Base-by-base conservation (phyloP, 2,329 filamentous ascomycete species). In the Nemania serpens region DNA sequence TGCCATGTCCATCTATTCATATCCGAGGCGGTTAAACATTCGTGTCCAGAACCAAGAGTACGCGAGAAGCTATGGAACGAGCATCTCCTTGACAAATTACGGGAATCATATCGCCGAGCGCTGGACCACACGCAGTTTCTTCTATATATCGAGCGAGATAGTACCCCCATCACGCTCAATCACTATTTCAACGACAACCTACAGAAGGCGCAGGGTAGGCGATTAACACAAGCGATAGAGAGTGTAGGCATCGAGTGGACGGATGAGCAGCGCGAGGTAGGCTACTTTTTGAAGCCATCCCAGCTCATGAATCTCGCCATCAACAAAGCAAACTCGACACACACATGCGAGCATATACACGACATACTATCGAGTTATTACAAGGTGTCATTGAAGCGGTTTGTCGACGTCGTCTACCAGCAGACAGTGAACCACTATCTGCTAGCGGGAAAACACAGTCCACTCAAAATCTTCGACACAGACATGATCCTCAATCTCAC, bases 361-460 rank as follows among this genome's bases (percentile, higher is more conserved):
- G 82, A 90, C 60, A 82, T 84, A 1, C 76, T 91, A 0, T 71
- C 78, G 29, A 78, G 81, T 1, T 91, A 88, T 71, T 90, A 91
- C 75, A 79, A 84, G 25, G 82, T 89, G 1, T 79, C 86, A 0
- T 78, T 77, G 12, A 83, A 84, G 67, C 81, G 86, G 0, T 89
- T 91, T 59, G 80, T 88, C 1, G 88, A 91, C 65, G 81, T 78
- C 2, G 72, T 91, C 1, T 86, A 79, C 67, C 80, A 82, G 62
- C 87, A 90, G 63, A 84, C 80, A 0, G 75, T 84, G 1, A 80
- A 83, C 45, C 74, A 86, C 67, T 78, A 78, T 60, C 76, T 91
- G 0, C 72, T 89, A 0, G 74, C 73, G 1, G 80, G 82, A 0
- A 68, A 77, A 0, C 64, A 77, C 0, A 82, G 82, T 5, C 86